Evolutionary conservation across 1,284 basidiomycete genomes (phyloP).

Genomic region (Apiotrichum sp.): DNA sequence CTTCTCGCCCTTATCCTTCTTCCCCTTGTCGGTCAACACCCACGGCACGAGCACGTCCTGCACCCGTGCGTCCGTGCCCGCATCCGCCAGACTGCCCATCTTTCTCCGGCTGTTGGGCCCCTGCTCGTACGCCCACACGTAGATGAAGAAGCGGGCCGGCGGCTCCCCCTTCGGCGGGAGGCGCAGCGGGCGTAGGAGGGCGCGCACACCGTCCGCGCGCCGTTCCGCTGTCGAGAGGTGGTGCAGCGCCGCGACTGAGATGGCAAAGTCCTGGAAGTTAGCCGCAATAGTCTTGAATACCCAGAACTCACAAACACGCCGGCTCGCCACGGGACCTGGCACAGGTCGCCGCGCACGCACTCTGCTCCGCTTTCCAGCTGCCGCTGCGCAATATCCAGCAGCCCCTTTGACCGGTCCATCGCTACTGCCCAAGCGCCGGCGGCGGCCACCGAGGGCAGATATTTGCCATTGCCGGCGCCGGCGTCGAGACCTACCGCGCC

Average conservation of each 20-base stretch:
- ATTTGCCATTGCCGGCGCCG: slow-evolving; percentile 97
- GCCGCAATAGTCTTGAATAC: not conserved
- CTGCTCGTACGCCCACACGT: slow-evolving; percentile 98
- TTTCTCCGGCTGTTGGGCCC: slow-evolving; percentile 68
- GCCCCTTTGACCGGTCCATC: slow-evolving; percentile 69
- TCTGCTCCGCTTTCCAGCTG: slow-evolving; percentile 41
- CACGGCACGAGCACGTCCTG: slow-evolving; percentile 71
- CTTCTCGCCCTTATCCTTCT: slow-evolving; percentile 2
- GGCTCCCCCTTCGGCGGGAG: slow-evolving; percentile 40
- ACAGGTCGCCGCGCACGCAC: slow-evolving; percentile 58
- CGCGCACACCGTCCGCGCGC: slow-evolving; percentile 63
- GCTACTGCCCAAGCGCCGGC: slow-evolving; percentile 57
- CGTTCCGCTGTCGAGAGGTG: slow-evolving; percentile 75
- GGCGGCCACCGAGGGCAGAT: slow-evolving; percentile 60
- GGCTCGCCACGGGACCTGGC: slow-evolving; percentile 57
- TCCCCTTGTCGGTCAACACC: slow-evolving; percentile 46
- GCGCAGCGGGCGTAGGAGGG: slow-evolving; percentile 61
- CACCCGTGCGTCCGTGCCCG: slow-evolving; percentile 32
- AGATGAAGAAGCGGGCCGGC: slow-evolving; percentile 76
- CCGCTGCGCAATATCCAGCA: slow-evolving; percentile 66
- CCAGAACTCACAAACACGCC: slow-evolving; percentile 64
- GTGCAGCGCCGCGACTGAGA: slow-evolving; percentile 92
- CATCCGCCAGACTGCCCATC: slow-evolving; percentile 48
- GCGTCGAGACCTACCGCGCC: slow-evolving; percentile 86
- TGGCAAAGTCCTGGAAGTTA: slow-evolving; percentile 70